A percentile compares a stretch with the other conserved stretches of the same genome.
Evolutionary conservation across 768 basidiomycete species (phyloP).

Genomic region (Cystofilobasidium bisporidii): DNA sequence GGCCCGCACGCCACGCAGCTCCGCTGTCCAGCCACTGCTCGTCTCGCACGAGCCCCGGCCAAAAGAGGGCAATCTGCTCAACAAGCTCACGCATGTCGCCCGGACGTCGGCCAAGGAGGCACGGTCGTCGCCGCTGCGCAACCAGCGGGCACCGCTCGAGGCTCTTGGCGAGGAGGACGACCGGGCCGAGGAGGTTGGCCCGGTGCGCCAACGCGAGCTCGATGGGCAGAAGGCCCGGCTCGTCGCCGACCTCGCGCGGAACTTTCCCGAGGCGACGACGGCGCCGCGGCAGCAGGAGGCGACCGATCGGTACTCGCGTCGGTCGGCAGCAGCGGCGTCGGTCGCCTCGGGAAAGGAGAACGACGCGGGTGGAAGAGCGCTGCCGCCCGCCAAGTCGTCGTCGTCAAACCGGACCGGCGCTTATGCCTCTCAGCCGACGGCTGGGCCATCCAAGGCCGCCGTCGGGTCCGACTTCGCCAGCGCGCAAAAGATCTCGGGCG

Average conservation of each 20-base stretch:
- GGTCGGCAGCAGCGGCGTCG: slow-evolving; percentile 29
- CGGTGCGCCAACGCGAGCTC: slow-evolving; percentile 49
- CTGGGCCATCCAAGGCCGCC: slow-evolving; percentile 7
- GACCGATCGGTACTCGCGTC: slow-evolving; percentile 38
- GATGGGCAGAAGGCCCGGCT: slow-evolving; percentile 87
- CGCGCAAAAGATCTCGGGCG: slow-evolving; percentile 8
- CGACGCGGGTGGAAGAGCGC: slow-evolving; percentile 31
- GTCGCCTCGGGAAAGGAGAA: background rate
- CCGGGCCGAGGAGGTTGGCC: background rate
- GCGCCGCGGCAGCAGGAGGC: background rate
- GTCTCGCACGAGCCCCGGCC: slow-evolving; percentile 24
- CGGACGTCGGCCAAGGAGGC: background rate
- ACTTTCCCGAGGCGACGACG: slow-evolving; percentile 5
- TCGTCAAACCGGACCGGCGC: background rate
- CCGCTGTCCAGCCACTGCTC: slow-evolving; percentile 69
- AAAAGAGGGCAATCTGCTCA: slow-evolving; percentile 9
- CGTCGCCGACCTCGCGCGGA: slow-evolving; percentile 78
- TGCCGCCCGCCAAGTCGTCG: background rate
- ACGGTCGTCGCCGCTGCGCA: slow-evolving; percentile 47
- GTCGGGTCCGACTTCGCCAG: background rate
- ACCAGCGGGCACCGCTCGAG: slow-evolving; percentile 21
- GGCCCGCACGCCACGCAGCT: no score
- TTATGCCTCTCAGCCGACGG: background rate
- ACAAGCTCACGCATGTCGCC: slow-evolving; percentile 8
- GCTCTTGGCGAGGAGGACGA: slow-evolving; percentile 41